A percentile compares a stretch with the other conserved stretches of the same genome.
These are phyloP conservation scores for Talaromyces thailandensis DNA, from an alignment of 495 filamentous ascomycete genomes.

Conservation along the genomic window DNA sequence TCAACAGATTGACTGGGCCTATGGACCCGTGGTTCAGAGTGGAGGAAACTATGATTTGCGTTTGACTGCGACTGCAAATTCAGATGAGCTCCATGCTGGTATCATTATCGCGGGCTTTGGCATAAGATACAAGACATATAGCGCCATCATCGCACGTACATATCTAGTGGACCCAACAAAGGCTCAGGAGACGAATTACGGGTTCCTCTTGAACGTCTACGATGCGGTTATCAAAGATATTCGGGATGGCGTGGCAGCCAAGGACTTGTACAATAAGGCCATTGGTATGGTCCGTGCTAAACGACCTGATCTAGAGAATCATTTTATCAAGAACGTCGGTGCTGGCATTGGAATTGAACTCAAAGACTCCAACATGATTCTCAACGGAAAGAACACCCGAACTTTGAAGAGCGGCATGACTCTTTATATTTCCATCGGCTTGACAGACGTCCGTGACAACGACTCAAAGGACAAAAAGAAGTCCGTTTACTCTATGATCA, in stretches of 20 bases:
- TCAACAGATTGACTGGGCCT: conserved; percentile 87
- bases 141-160: conserved; percentile 79
- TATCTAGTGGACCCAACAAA: conserved; percentile 97
- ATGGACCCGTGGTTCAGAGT: conserved; percentile 88
- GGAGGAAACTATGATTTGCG: conserved; percentile 91
- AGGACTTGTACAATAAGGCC: conserved; percentile 90
- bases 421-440: conserved; percentile 75
- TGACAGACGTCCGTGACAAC: conserved; percentile 78
- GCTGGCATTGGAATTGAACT: conserved; percentile 88
- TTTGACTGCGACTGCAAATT: conserved; percentile 62
- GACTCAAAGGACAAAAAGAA: conserved; percentile 78
- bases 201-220: conserved; percentile 77
- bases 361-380: conserved; percentile 66
- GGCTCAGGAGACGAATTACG: conserved; percentile 87
- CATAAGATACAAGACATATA: conserved; percentile 89
- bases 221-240: conserved; percentile 82
- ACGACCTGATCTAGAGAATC: conserved; percentile 87
- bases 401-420: conserved; percentile 95
- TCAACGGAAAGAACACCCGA: conserved; percentile 77
- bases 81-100: conserved; percentile 80
- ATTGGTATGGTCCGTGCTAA: conserved; percentile 66
- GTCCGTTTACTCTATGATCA: conserved; percentile 76
- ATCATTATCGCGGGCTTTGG: conserved; percentile 89
- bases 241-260: conserved; percentile 75
- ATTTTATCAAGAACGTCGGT: conserved; percentile 85